Percentiles rank a stretch among this genome's conserved stretches.
Evolutionary conservation across 495 filamentous ascomycete genomes (phyloP).

Genomic region (Cetradonia linearis): DNA sequence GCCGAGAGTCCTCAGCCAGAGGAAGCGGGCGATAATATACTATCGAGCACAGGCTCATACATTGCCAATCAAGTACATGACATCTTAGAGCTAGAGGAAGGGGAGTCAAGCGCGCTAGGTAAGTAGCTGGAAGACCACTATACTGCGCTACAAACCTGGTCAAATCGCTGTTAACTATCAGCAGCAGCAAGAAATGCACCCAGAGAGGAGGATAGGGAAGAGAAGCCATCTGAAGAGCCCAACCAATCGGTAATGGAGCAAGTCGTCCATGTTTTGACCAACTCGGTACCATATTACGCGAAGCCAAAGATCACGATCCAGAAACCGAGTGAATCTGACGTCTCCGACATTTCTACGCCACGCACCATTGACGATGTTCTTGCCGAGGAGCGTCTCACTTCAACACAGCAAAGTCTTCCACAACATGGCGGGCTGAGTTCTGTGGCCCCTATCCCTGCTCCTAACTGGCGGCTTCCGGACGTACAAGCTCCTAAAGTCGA

Average conservation of each 20-base stretch:
- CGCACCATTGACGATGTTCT: constrained; percentile 10
- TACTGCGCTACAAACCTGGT: background rate
- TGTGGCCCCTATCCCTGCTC: background rate
- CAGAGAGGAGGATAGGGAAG: background rate
- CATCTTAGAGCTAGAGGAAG: background rate
- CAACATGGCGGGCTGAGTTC: background rate
- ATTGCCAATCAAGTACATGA: background rate
- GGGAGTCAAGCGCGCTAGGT: background rate
- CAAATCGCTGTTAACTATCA: background rate
- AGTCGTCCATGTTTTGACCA: background rate
- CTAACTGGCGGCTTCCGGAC: background rate
- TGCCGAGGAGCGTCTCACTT: background rate
- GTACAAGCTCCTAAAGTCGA: background rate
- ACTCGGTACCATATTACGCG: constrained; percentile 13
- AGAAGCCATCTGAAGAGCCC: background rate
- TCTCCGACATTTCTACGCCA: background rate
- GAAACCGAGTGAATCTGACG: constrained; percentile 7
- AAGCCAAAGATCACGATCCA: constrained; percentile 13
- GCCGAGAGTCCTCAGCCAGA: background rate
- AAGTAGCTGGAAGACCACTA: background rate
- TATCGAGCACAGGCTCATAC: background rate
- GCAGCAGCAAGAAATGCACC: background rate
- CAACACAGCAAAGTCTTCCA: background rate
- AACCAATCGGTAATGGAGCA: background rate
- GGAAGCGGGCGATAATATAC: background rate